Evolutionary conservation across 2,329 filamentous ascomycete genomes (phyloP), one percentile per base, ranked within the genome.

Genomic region (Decorospora gaudefroyi): DNA sequence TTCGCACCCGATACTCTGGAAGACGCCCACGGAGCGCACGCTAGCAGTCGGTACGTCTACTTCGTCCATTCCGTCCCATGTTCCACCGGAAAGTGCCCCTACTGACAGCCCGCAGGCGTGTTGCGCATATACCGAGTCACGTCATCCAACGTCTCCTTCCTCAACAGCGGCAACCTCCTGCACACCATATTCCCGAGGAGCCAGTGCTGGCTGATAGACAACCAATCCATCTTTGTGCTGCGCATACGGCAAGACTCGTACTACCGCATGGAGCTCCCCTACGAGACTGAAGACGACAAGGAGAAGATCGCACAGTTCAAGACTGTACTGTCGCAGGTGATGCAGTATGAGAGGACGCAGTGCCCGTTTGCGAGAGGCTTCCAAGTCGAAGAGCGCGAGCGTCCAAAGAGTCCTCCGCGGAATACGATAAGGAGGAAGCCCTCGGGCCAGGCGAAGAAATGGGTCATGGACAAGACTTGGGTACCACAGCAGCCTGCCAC

Each of bases 171-270:
- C 47, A 84, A 83, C 42, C 85, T 91, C 11, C 78, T 96, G 12
- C 88, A 93, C 61, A 87, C 91, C 8, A 93, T 96, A 51, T 74
- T 96, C 38, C 89, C 88, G 16, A 89, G 89, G 68, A 95, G 90
- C 46, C 90, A 96, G 70, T 95, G 88, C 65, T 96, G 91, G 91
- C 95, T 88, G 67, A 87, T 96, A 21, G 88, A 95, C 67, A 87
- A 89, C 44, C 80, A 85, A 42, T 86, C 86, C 27, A 90, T 85
- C 57, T 96, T 95, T 57, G 87, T 95, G n/a, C 74, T 96, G 46
- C 87, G 91, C 54, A 89, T 95, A 53, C 80, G 90, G 15, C 82
- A 86, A 30, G 86, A 91, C 19, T 86, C 87, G 29, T 96, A 93
- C 69, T 96, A 93, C 79, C 84, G 91, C 53, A 93, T 96, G 60